phyloP scores from a whole-genome alignment of 352 stramenopile genomes.

The Globisporangium orthogonon region DNA sequence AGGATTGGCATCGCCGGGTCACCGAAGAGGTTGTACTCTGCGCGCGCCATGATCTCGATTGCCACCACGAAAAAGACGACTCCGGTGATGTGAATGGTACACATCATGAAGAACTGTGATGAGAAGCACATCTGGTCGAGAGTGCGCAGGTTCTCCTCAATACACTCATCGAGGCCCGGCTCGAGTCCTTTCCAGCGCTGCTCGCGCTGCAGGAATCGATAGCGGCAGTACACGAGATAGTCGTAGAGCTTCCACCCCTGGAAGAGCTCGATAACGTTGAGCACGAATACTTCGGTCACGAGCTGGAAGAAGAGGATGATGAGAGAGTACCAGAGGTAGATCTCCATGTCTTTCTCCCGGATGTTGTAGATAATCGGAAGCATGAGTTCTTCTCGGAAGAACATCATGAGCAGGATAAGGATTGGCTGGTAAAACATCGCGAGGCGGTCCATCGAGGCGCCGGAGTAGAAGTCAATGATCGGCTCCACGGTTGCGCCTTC shows the following conservation, averaged over 20 bases:
- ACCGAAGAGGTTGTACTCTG: conserved; percentile 95
- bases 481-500: conserved; percentile 92
- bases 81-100: conserved; percentile 89
- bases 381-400: conserved; percentile 91
- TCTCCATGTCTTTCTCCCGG: conserved; percentile 96
- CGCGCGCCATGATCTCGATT: conserved; percentile 94
- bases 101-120: conserved; percentile 98
- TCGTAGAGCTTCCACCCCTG: conserved; percentile 98
- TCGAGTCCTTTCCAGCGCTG: conserved; percentile 96
- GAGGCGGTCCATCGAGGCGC: conserved; percentile 90
- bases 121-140: conserved; percentile 98
- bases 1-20: conserved; percentile 90
- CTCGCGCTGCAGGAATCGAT: conserved; percentile 94
- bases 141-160: conserved; percentile 93
- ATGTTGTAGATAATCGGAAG: conserved; percentile 95
- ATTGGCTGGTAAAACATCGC: conserved; percentile 92
- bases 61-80: conserved; percentile 95
- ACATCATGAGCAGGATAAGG: conserved; percentile 94
- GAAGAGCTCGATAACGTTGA: conserved; percentile 95
- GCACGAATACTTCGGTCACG: conserved; percentile 92
- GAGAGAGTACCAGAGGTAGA: conserved; percentile 94
- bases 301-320: conserved; percentile 95
- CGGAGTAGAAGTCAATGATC: conserved; percentile 92
- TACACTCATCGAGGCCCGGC: conserved; percentile 94
- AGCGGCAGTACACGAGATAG: conserved; percentile 95